These are phyloP conservation scores for Aspergillus biplanus DNA, from an alignment of 495 filamentous ascomycete genomes.

Conservation along the genomic window DNA sequence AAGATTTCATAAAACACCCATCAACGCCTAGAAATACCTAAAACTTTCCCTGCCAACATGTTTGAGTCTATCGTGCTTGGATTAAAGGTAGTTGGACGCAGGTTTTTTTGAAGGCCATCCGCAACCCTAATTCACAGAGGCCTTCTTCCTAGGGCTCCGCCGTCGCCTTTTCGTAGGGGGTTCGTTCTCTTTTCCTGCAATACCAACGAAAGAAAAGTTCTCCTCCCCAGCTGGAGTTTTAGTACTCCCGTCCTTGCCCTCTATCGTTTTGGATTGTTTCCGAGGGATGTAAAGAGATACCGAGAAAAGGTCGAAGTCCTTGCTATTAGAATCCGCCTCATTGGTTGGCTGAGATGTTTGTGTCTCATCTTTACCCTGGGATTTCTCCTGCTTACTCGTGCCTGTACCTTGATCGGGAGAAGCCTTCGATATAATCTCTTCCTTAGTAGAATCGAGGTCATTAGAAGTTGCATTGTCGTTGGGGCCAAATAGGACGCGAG, in stretches of 20 bases:
- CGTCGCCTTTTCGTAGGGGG: constrained; percentile 44
- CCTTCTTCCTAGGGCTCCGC: constrained; percentile 33
- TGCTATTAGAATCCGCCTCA: constrained; percentile 15
- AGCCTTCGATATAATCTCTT: constrained; percentile 17
- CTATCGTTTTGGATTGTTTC: constrained; percentile 17
- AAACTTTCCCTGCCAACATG: constrained; percentile 3
- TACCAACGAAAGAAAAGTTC: constrained; percentile 29
- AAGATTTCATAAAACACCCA: constrained; percentile 10
- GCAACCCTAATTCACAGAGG: constrained; percentile 3
- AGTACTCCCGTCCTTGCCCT: neutral
- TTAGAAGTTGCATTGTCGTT: constrained; percentile 14
- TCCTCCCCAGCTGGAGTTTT: constrained; percentile 25
- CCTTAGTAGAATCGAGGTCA: constrained; percentile 8
- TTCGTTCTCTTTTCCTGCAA: constrained; percentile 32
- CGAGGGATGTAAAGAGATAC: constrained; percentile 42
- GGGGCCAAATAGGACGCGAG: constrained; percentile 33
- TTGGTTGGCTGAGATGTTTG: constrained; percentile 12
- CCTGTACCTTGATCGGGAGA: constrained; percentile 9
- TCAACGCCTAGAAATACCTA: constrained; percentile 10
- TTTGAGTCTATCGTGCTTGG: neutral
- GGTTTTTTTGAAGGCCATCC: no score
- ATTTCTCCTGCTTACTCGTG: constrained; percentile 15
- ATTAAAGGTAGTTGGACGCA: neutral
- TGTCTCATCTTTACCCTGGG: neutral
- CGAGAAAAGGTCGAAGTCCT: constrained; percentile 34